Base-by-base conservation (phyloP, 805 yeast genomes). In the Wickerhamiella nectarea region DNA sequence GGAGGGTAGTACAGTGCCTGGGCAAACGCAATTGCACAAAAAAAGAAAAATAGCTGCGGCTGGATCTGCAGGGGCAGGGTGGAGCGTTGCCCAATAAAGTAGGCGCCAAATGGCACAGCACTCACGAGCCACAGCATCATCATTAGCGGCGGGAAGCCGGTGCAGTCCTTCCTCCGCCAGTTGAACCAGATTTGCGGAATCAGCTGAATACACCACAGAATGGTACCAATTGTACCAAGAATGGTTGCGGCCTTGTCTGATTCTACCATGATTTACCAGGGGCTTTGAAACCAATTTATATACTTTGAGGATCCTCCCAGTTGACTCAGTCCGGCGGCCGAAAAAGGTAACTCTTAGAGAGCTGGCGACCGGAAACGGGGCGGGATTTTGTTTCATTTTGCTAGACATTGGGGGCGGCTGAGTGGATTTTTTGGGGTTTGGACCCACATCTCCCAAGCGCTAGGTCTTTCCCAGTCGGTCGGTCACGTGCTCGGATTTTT, bases 121-220 rank as follows among this genome's bases (percentile, higher is more conserved):
- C 75, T 70, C 67, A 62, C 51, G 3, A 82, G 76, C 95, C 96
- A 87, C 19, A 85, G 60, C 46, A 84, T 72, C 75, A 84, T 71
- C 95, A 89, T 86, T 28, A 72, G n/a, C 4, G 87, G 86, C 1
- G 94, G 95, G 8, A 87, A 63, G 0, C 97, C 96, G 21, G 77
- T 80, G 47, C 94, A 81, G 56, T 85, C 76, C 54, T 89, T 85
- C 7, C 72, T 71, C 46, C 69, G 68, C 64, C 72, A 86, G 57
- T 89, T 87, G 57, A 76, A 68, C 46, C 75, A 67, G 37, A 87
- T 78, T 56, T 83, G 97, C 1, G 96, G 96, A 1, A 86, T 68
- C 50, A 89, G 65, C 62, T 89, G 96, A 50, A 87, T 65, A 60
- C 96, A 87, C 96, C 96, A 89, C 46, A 82, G 70, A 1, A 87